Conservation (phyloP, 352 stramenopile genomes). For the Plasmopara viticola region DNA sequence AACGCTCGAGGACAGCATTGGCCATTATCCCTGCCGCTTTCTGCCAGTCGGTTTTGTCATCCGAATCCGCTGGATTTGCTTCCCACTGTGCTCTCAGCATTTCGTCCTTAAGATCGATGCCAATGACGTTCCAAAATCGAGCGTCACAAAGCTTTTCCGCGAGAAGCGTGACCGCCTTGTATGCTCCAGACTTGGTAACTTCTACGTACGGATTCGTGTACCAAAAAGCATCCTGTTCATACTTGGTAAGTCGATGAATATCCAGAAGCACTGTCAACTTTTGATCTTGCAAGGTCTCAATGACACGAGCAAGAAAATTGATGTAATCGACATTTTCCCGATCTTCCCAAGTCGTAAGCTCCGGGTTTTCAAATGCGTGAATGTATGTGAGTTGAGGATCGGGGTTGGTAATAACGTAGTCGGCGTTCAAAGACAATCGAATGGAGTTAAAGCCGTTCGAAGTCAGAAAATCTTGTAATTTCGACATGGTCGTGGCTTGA, state of each 20-base stretch:
- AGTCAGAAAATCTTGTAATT: slow-evolving; percentile 39
- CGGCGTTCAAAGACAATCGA: slow-evolving; percentile 46
- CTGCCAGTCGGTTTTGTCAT: slow-evolving; percentile 33
- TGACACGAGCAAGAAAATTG: slow-evolving; percentile 47
- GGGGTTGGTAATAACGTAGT: slow-evolving; percentile 37
- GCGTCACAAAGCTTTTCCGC: slow-evolving; percentile 40
- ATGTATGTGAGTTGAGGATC: slow-evolving; percentile 48
- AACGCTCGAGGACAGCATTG: slow-evolving; percentile 37
- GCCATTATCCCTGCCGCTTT: slow-evolving; percentile 31
- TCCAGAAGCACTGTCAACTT: slow-evolving; percentile 52
- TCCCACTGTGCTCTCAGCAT: slow-evolving; percentile 39
- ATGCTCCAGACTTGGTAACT: slow-evolving; percentile 37
- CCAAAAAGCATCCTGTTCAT: slow-evolving; percentile 53
- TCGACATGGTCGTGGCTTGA: slow-evolving; percentile 42
- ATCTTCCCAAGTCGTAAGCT: slow-evolving; percentile 46
- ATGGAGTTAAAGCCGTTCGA: slow-evolving; percentile 67
- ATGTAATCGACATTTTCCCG: slow-evolving; percentile 43
- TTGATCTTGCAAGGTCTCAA: slow-evolving; percentile 46
- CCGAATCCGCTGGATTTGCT: slow-evolving; percentile 14
- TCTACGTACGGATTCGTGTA: slow-evolving; percentile 52
- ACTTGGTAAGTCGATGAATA: slow-evolving; percentile 47
- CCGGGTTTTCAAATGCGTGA: slow-evolving; percentile 54
- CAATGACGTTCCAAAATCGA: slow-evolving; percentile 64
- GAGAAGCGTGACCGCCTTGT: slow-evolving; percentile 40
- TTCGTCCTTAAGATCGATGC: slow-evolving; percentile 63